These are phyloP conservation scores for Trematosphaeria pertusa DNA, from an alignment of 2,329 filamentous ascomycete species.

Conservation along the genomic window DNA sequence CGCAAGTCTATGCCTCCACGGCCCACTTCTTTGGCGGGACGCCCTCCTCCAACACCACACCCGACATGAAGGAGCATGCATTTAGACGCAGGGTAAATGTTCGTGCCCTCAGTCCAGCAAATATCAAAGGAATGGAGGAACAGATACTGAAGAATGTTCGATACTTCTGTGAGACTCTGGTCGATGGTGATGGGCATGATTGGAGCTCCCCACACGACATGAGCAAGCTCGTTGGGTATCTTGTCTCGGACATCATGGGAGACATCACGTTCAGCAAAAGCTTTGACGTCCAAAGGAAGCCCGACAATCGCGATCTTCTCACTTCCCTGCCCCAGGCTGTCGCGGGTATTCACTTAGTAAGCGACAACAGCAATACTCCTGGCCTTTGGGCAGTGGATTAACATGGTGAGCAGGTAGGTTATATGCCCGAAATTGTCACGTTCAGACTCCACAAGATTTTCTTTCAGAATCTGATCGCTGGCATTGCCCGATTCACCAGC, in stretches of 20 bases:
- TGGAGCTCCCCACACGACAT: constrained; percentile 16
- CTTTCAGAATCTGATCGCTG: constrained; percentile 36
- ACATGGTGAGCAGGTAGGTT: constrained; percentile 6
- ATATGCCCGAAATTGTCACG: constrained; percentile 25
- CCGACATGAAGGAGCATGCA: constrained; percentile 10
- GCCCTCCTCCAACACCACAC: constrained; percentile 6
- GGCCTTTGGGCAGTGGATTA: not conserved
- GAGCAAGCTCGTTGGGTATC: constrained; percentile 7
- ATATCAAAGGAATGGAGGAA: constrained; percentile 13
- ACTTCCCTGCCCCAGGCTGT: constrained; percentile 4
- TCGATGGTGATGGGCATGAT: constrained; percentile 1
- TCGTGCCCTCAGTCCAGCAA: constrained; percentile 5
- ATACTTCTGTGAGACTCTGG: constrained; percentile 7
- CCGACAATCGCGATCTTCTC: constrained; percentile 14
- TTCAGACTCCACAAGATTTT: constrained; percentile 35
- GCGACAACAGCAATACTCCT: not conserved
- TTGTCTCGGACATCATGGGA: constrained; percentile 46
- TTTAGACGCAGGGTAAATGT: constrained; percentile 8
- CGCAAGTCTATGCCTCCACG: constrained; percentile 7
- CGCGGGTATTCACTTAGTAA: constrained; percentile 12
- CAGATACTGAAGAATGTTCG: constrained; percentile 15
- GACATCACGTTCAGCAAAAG: constrained; percentile 40
- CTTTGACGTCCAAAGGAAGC: constrained; percentile 7
- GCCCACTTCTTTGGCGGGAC: constrained; percentile 8
- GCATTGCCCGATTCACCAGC: constrained; percentile 24